Conservation (phyloP, 768 basidiomycete species). For the Mrakia frigida region DNA sequence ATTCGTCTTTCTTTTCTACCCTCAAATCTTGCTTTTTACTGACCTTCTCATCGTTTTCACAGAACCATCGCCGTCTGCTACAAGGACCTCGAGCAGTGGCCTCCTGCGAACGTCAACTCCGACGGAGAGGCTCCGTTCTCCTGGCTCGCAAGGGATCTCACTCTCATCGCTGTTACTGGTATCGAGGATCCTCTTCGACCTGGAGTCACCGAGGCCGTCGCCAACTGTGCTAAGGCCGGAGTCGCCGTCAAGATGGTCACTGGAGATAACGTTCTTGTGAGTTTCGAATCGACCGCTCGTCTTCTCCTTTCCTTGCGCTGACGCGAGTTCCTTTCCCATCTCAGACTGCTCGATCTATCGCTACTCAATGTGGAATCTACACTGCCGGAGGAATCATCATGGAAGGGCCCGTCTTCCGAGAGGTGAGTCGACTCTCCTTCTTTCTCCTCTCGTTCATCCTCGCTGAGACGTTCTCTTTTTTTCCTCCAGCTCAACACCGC, state of each 20-base stretch:
- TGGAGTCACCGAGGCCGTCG: constrained; percentile 83
- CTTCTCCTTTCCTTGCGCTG: background rate
- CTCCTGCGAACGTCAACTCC: constrained; percentile 53
- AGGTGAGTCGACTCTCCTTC: constrained; percentile 25
- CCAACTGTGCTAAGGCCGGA: constrained; percentile 70
- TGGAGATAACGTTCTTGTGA: constrained; percentile 79
- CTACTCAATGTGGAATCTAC: constrained; percentile 92
- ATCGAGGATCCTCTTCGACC: constrained; percentile 93
- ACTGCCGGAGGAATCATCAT: constrained; percentile 90
- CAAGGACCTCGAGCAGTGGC: constrained; percentile 79
- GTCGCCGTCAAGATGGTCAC: constrained; percentile 98
- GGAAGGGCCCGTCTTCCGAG: constrained; percentile 91
- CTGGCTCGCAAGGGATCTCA: constrained; percentile 66
- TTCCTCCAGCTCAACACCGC: constrained; percentile 53
- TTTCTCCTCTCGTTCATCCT: background rate
- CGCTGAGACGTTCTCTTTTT: background rate
- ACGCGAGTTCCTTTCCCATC: background rate
- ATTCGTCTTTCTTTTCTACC: background rate
- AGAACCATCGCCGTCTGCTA: constrained; percentile 94
- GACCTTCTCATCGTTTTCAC: constrained; percentile 48
- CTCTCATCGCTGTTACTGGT: constrained; percentile 81
- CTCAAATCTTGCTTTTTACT: background rate
- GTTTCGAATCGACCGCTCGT: background rate
- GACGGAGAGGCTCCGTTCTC: constrained; percentile 52
- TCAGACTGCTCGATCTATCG: constrained; percentile 84